Evolutionary conservation across 2,329 filamentous ascomycete genomes (phyloP).

Genomic region (Colletotrichum siamense): DNA sequence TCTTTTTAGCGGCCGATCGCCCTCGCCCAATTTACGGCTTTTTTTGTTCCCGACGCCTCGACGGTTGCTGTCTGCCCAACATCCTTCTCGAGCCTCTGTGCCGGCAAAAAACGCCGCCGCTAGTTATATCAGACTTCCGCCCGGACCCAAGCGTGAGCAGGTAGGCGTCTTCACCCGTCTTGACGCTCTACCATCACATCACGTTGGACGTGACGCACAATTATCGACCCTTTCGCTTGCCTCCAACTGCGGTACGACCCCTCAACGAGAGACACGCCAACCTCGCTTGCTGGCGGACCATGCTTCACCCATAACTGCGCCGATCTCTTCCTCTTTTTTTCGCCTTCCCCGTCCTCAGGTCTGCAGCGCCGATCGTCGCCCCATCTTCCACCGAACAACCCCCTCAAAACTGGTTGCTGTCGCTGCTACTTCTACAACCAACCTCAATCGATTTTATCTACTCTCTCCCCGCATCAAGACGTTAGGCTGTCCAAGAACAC

Average conservation of each 20-base stretch:
- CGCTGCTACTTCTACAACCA: background rate
- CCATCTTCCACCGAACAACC: constrained; percentile 1
- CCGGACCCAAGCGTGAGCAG: background rate
- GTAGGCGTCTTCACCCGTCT: background rate
- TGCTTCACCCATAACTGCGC: constrained; percentile 16
- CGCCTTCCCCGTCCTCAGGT: constrained; percentile 33
- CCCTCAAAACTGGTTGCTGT: background rate
- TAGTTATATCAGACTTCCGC: background rate
- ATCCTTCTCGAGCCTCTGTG: background rate
- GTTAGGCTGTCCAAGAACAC: constrained; percentile 34
- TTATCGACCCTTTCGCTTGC: background rate
- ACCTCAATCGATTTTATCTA: background rate
- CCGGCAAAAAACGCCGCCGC: background rate
- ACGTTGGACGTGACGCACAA: background rate
- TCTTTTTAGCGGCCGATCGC: constrained; percentile 12
- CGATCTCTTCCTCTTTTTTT: constrained; percentile 12
- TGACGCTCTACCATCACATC: background rate
- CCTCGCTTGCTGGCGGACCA: constrained; percentile 13
- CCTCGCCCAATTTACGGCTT: constrained; percentile 6
- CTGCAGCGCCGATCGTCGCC: constrained; percentile 13
- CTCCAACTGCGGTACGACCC: background rate
- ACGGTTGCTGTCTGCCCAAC: background rate
- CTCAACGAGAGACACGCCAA: background rate
- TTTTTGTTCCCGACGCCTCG: background rate
- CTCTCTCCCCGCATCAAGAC: constrained; percentile 11